phyloP scores from a whole-genome alignment of 768 basidiomycete species.

The Tricholoma hemisulphureum region DNA sequence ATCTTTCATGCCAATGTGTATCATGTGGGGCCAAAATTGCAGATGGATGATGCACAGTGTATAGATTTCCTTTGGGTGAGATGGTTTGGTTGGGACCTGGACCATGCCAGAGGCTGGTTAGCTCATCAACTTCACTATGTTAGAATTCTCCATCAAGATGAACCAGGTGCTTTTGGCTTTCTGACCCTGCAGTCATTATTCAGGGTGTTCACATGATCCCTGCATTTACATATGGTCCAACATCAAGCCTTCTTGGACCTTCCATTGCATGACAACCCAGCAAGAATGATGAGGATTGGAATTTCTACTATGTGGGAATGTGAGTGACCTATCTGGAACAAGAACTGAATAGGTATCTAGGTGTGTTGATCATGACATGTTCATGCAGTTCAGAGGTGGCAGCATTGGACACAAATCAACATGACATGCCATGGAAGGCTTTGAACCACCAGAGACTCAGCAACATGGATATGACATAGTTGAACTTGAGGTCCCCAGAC shows the following conservation, averaged over 20 bases:
- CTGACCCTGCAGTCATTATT: slow-evolving; percentile 32
- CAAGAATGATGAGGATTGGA: slow-evolving; percentile 18
- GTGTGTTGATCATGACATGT: slow-evolving; percentile 41
- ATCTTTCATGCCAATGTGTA: slow-evolving; percentile 31
- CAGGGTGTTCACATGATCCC: slow-evolving; percentile 35
- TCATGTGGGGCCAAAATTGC: not conserved
- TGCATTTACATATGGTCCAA: slow-evolving; percentile 26
- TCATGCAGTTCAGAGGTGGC: slow-evolving; percentile 29
- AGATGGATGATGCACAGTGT: slow-evolving; percentile 2
- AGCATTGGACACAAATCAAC: slow-evolving; percentile 28
- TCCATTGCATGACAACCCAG: slow-evolving; percentile 12
- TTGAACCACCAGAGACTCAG: not conserved
- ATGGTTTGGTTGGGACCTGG: too few species aligned
- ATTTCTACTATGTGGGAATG: slow-evolving; percentile 37
- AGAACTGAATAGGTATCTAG: slow-evolving; percentile 17
- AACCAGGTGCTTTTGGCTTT: slow-evolving; percentile 32
- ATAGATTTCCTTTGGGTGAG: slow-evolving; percentile 30
- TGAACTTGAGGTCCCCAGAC: not conserved
- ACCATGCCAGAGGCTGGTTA: slow-evolving; percentile 8
- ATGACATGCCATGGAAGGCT: not conserved
- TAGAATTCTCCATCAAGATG: slow-evolving; percentile 21
- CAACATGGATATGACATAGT: not conserved
- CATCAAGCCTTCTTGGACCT: slow-evolving; percentile 11
- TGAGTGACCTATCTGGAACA: slow-evolving; percentile 17
- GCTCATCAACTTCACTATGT: slow-evolving; percentile 15